Percentiles rank a stretch among this genome's conserved stretches.
These are phyloP conservation scores for Salvia miltiorrhiza DNA, from an alignment of 257 asterid genomes.

Conservation along the genomic window DNA sequence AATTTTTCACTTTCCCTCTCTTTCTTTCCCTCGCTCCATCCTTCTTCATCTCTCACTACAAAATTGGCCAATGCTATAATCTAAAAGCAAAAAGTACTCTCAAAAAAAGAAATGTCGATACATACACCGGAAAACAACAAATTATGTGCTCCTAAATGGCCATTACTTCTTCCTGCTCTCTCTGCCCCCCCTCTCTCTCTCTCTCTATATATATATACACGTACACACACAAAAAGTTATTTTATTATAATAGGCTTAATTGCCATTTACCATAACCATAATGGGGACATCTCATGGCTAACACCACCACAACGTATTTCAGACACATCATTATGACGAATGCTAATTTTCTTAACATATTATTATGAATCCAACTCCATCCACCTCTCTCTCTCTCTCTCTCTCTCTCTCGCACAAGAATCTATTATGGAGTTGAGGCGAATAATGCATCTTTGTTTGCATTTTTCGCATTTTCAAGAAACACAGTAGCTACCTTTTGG, in stretches of 20 bases:
- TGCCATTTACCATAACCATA: neutral
- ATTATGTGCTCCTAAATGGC: neutral
- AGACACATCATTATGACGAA: neutral
- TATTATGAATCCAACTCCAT: too few relatives aligned
- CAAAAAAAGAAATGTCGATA: too few relatives aligned
- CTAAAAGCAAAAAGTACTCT: neutral
- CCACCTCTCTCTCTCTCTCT: neutral
- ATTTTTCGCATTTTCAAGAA: conserved; percentile 13
- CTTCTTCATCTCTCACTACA: neutral
- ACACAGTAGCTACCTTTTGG: conserved; percentile 7
- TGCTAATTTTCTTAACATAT: too few relatives aligned
- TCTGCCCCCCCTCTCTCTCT: neutral
- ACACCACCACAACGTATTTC: too few relatives aligned
- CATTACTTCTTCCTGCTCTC: neutral
- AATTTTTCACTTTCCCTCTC: neutral
- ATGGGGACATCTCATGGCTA: conserved; percentile 10
- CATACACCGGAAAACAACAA: neutral
- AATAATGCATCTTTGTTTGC: conserved; percentile 3
- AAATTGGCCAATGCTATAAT: too few relatives aligned
- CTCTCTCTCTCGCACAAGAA: neutral
- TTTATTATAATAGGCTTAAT: neutral
- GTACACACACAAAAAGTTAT: too few relatives aligned
- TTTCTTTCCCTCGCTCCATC: neutral
- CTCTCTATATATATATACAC: neutral
- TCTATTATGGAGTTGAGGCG: conserved; percentile 23